Base-by-base conservation (phyloP, 352 stramenopile genomes). In the Globisporangium ultimum region DNA sequence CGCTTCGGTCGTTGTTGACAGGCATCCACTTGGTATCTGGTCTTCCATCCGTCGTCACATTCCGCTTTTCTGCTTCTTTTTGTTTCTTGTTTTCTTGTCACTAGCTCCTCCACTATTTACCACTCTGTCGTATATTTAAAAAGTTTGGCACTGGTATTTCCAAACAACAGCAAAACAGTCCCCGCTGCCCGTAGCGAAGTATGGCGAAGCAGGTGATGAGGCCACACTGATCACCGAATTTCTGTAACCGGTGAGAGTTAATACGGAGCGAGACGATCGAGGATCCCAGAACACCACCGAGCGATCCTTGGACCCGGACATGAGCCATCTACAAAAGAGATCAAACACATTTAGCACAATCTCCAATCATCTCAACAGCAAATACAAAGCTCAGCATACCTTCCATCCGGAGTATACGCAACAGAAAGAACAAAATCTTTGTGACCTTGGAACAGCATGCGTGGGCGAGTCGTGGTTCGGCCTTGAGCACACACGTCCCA, bases 221-320 rank as follows among this genome's bases (percentile, higher is more conserved):
- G 82, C 81, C 36, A 95, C 85, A 67, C 84, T 95, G 70, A 93
- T 95, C 55, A 93, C 83, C 51, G 85, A 95, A 76, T 93, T 95
- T 56, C 83, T 76, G 68, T 90, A 93, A 45, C 85, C 85, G 18
- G 83, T 91, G 45, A 95, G 49, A 40, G 83, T 95, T 53, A 95
- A 58, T 60, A 93, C 83, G 28, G 85, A 91, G 53, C 84, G 85
- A 38, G 83, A 88, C 60, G 77, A 89, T 41, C 85, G 83, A 42
- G 84, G 83, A 61, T 95, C 85, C 85, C 85, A 95, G 58, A 95
- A 95, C 49, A 93, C 85, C 28, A 93, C 85, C 18, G 83, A 95
- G 21, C 85, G 83, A 48, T 93, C 83, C 68, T 95, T 95, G 12
- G 83, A 95, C 6, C 85, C 83, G 2, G 83, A 93, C 85, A 95